Conservation (phyloP, 768 basidiomycete species). For the Kwoniella sp. region DNA sequence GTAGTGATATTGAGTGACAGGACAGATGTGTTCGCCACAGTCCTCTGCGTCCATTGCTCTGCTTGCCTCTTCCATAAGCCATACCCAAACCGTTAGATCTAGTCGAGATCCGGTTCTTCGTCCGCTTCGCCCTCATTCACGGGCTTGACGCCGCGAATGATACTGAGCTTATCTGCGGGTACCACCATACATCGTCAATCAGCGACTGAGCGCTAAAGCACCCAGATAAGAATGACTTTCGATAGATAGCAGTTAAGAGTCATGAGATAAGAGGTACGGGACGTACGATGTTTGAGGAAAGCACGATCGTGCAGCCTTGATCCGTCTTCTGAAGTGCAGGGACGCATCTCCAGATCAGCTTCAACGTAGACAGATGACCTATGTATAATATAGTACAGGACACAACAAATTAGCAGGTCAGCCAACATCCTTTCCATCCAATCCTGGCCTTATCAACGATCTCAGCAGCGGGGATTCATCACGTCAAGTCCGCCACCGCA, state of each 20-base stretch:
- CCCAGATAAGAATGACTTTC: too few species aligned
- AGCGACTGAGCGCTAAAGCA: too few species aligned
- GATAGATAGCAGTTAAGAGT: too few species aligned
- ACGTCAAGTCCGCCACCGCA: too few species aligned
- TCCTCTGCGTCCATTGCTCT: too few species aligned
- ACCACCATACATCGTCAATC: not conserved
- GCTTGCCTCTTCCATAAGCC: too few species aligned
- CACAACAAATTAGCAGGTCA: not conserved
- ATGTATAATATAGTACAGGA: not conserved
- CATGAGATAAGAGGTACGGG: not conserved
- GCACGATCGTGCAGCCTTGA: constrained; percentile 29
- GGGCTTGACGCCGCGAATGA: constrained; percentile 29
- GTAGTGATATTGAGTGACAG: too few species aligned
- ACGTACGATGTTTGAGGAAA: constrained; percentile 38
- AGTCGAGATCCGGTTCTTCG: not conserved
- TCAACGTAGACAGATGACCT: constrained; percentile 37
- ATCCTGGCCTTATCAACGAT: too few species aligned
- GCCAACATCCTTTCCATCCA: not conserved
- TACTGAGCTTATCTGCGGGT: constrained; percentile 21
- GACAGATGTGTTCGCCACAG: too few species aligned
- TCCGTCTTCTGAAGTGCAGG: constrained; percentile 3
- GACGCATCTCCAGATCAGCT: constrained; percentile 43
- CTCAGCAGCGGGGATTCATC: too few species aligned
- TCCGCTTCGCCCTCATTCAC: not conserved
- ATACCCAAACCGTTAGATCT: too few species aligned